Percentiles rank a stretch among this genome's conserved stretches.
These are phyloP conservation scores for Botrytis aclada DNA, from an alignment of 2,329 filamentous ascomycete genomes.

Conservation along the genomic window DNA sequence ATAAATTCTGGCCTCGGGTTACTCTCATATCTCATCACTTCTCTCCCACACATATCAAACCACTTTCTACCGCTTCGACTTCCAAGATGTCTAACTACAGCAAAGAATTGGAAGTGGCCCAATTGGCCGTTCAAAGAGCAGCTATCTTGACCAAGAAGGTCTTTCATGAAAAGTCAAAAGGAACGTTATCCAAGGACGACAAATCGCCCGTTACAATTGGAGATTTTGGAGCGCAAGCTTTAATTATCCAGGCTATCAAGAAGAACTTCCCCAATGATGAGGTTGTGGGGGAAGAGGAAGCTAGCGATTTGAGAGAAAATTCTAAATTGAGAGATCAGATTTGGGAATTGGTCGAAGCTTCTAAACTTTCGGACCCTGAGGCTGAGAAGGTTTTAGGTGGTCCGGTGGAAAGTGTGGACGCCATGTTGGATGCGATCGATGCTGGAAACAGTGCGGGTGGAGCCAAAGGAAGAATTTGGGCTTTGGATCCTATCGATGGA, in stretches of 20 bases:
- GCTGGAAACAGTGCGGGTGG: slow-evolving; percentile 69
- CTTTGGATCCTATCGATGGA: slow-evolving; percentile 94
- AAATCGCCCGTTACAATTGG: slow-evolving; percentile 96
- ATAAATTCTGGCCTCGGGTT: slow-evolving; percentile 33
- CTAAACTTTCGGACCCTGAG: slow-evolving; percentile 62
- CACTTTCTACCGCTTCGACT: slow-evolving; percentile 24
- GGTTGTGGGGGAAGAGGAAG: slow-evolving; percentile 94
- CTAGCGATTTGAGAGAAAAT: slow-evolving; percentile 72
- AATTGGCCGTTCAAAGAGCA: slow-evolving; percentile 85
- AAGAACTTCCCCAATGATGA: slow-evolving; percentile 87
- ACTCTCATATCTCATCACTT: slow-evolving; percentile 35
- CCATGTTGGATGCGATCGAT: slow-evolving; percentile 67
- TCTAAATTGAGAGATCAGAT: slow-evolving; percentile 68
- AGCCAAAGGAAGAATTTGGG: slow-evolving; percentile 79
- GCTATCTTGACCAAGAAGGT: slow-evolving; percentile 72
- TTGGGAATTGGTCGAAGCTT: slow-evolving; percentile 76
- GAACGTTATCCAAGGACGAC: slow-evolving; percentile 91
- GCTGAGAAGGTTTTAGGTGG: slow-evolving; percentile 69
- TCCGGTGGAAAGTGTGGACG: slow-evolving; percentile 60
- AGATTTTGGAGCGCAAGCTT: slow-evolving; percentile 94
- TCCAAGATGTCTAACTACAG: slow-evolving; percentile 53
- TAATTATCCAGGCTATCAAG: slow-evolving; percentile 88
- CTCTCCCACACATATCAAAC: slow-evolving; percentile 21
- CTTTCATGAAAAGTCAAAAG: slow-evolving; percentile 87
- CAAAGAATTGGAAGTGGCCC: slow-evolving; percentile 77